Conservation (phyloP, 2,329 filamentous ascomycete species). For the Fusarium siculi region DNA sequence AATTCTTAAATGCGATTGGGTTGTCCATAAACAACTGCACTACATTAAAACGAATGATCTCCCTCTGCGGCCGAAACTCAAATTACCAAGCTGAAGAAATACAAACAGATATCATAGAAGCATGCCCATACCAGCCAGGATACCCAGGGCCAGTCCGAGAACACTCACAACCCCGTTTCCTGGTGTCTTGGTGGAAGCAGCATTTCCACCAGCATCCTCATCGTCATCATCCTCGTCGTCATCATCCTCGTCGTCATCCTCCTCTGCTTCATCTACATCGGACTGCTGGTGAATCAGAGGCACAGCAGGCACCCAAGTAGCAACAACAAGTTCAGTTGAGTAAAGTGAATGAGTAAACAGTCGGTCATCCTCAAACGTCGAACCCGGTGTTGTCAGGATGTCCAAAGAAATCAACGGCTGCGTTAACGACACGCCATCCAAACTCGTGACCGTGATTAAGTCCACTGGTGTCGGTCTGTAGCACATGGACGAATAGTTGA, state of each 20-base stretch:
- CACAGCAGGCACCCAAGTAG: constrained; percentile 2
- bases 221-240: not conserved
- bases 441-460: not conserved
- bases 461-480: not conserved
- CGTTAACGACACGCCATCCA: not conserved
- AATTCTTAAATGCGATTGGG: not conserved
- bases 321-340: not conserved
- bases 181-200: not conserved
- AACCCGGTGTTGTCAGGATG: not conserved
- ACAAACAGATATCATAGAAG: not conserved
- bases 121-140: constrained; percentile 9
- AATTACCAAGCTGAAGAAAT: not conserved
- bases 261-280: not conserved
- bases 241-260: not conserved
- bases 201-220: not conserved
- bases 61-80: not conserved
- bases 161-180: not conserved
- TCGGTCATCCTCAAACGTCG: not conserved
- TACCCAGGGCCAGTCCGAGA: not conserved
- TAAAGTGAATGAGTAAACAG: not conserved
- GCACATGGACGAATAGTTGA: not conserved
- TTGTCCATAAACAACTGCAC: not conserved
- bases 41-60: not conserved
- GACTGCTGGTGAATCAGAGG: not conserved
- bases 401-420: not conserved